Base-by-base conservation (phyloP, 2,329 filamentous ascomycete genomes). In the Talaromyces sp. region DNA sequence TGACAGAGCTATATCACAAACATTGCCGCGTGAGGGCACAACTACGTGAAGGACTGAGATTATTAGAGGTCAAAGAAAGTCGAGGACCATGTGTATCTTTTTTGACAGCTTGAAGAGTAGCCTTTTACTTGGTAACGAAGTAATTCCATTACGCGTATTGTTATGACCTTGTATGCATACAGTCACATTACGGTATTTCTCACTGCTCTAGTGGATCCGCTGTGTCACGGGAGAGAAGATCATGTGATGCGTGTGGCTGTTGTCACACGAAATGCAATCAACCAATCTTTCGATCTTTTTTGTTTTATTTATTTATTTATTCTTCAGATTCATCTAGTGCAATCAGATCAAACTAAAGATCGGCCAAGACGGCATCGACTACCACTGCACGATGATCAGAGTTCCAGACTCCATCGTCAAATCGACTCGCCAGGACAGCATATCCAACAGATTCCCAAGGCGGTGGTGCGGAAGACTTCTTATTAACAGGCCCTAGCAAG, bases 381-480 rank as follows among this genome's bases (percentile, higher is more conserved):
- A 87, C 80, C 5, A 87, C 85, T 54, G 82, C 83, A 54, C 84
- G 77, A 72, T 87, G 86, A 70, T 87, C 86, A 65, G 83, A 86
- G 63, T 76, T 79, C 69, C 79, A 84, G 2, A 87, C 75, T 1
- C 80, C 81, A 69, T 86, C 82, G 52, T 88, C 85, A 68, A 86
- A 87, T 54, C 73, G 72, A 68, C 85, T 87, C 10, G 78, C 73
- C 57, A 87, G 69, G 3, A 86, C 84, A 9, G 80, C 79, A 72
- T 84, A 86, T 3, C 77, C 81, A 66, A 79, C 73, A 2, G 82
- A 75, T 37, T 66, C 69, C 81, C 83, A 84, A 6, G 69, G 70
- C 39, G 41, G 50, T 27, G 37, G 39, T 22, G 3, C 39, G 24
- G 31, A 27, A 47, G 61, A 31, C 22, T 9, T 49, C 47, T 54